Base-by-base conservation (phyloP, 2,329 filamentous ascomycete species). In the Gremmenia infestans region DNA sequence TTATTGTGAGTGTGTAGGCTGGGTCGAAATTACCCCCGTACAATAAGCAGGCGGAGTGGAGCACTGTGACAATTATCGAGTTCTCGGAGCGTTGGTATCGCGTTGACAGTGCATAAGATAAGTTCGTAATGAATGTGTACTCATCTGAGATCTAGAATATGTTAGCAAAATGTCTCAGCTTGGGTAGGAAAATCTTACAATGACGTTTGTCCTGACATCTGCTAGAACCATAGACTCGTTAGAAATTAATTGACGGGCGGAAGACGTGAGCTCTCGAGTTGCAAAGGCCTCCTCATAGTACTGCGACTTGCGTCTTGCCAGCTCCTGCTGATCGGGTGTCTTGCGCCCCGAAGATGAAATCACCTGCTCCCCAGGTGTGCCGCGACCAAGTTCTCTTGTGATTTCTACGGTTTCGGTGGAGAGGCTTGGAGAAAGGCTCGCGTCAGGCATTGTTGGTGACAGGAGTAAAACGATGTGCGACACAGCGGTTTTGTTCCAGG, bases 1-100 rank as follows among this genome's bases (percentile, higher is more conserved):
- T 86, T 57, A 96, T 81, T 36, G 83, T 87, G 66, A 96, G 76
- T 57, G 86, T 80, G 68, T 96, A 97, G 19, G 89, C 88, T 3
- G 89, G 87, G 50, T 91, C 87, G 60, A 89, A 87, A 5, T 83
- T 85, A 37, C 86, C 88, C 2, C 83, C 88, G 58, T 93, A 86
- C 54, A 90, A 76, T 63, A 96, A 81, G 67, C 87, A 89, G 14
- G 82, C 80, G 25, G 87, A 85, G 66, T 94, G 89, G 43, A 87
- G 81, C n/a, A 96, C 74, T 2, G 83, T 86, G 48, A 95, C 82
- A 67, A 89, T 82, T 56, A 96, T 85, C 8, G 85, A 88, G 2
- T 84, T 82, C 55, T 89, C 80, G 2, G 89, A 84, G 28, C 89
- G 82, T 58, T 87, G 84, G 68, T 91, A 96, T 48, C 90, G 83